Base-by-base conservation (phyloP, 495 filamentous ascomycete genomes). In the Penicillium parvum region DNA sequence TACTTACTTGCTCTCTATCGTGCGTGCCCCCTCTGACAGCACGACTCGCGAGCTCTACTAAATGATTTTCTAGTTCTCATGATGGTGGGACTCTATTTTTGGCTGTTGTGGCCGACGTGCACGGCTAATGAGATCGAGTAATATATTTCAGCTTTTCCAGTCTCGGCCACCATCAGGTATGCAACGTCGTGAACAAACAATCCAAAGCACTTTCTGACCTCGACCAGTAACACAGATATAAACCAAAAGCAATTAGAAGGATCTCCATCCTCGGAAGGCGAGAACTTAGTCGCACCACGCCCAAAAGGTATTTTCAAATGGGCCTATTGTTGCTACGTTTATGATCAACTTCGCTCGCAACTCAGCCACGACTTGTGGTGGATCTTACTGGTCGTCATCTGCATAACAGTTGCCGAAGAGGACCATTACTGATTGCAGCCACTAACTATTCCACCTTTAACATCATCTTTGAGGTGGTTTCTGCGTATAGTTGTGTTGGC, bases 331-430 rank as follows among this genome's bases (percentile, higher is more conserved):
- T 71, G 73, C 32, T 80, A 81, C 49, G 59, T 81, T 14, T 74
- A 61, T 32, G 60, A 73, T 43, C 68, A 94, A 49, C 67, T 96
- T 9, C 79, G 82, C 23, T 79, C 82, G 16, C 87, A 94, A 54
- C 76, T 95, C n/a, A 79, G 83, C 12, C 84, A 90, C 61, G 90
- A 96, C 52, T 61, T 90, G 3, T 91, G 86, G 87, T 89, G 81
- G 78, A 73, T 96, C n/a, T 79, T 81, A 0, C 60, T 87, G 5
- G 85, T 85, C 7, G 64, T 82, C 5, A 63, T 88, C 18, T 63
- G 86, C 37, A 88, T 95, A 52, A 72, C 77, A 43, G 81, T 83
- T 46, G 81, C 82, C 44, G 88, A 94, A 58, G 79, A 78, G 1
- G 60, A 61, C 29, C 70, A 85, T 45, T 88, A 82, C 61, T 69